Conservation (phyloP, 495 filamentous ascomycete species). For the Penicillium macrosclerotiorum region DNA sequence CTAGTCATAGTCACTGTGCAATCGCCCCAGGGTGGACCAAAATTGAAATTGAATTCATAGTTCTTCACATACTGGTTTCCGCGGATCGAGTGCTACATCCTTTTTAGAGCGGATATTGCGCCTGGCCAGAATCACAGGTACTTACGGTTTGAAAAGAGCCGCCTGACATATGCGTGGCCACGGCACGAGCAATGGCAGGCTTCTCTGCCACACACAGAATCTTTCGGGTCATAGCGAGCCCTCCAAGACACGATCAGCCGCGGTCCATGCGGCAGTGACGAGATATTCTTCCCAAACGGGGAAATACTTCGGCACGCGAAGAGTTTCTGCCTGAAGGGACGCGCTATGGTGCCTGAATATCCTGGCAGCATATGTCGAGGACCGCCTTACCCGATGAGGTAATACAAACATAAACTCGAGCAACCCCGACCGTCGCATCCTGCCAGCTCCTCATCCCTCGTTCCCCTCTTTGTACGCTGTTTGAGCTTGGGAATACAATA, state of each 20-base stretch:
- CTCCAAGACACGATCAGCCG: slow-evolving; percentile 4
- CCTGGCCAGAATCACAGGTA: slow-evolving; percentile 23
- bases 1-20: slow-evolving; percentile 89
- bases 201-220: slow-evolving; percentile 97
- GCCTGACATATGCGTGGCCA: slow-evolving; percentile 82
- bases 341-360: slow-evolving; percentile 21
- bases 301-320: slow-evolving; percentile 20
- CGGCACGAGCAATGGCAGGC: slow-evolving; percentile 92
- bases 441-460: background rate
- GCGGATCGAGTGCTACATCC: slow-evolving; percentile 49
- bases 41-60: slow-evolving; percentile 86
- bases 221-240: slow-evolving; percentile 37
- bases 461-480: background rate
- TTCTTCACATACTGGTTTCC: slow-evolving; percentile 86
- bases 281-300: slow-evolving; percentile 12
- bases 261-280: slow-evolving; percentile 8
- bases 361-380: slow-evolving; percentile 15
- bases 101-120: slow-evolving; percentile 23
- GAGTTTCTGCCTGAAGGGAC: slow-evolving; percentile 11
- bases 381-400: slow-evolving; percentile 23
- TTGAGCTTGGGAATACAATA: slow-evolving; percentile 22
- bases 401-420: slow-evolving; percentile 23
- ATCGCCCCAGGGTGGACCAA: slow-evolving; percentile 74
- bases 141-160: slow-evolving; percentile 68
- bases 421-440: background rate